Evolutionary conservation across 192 early-diverging fungal genomes (phyloP).

Genomic region (Mortierella alpina): DNA sequence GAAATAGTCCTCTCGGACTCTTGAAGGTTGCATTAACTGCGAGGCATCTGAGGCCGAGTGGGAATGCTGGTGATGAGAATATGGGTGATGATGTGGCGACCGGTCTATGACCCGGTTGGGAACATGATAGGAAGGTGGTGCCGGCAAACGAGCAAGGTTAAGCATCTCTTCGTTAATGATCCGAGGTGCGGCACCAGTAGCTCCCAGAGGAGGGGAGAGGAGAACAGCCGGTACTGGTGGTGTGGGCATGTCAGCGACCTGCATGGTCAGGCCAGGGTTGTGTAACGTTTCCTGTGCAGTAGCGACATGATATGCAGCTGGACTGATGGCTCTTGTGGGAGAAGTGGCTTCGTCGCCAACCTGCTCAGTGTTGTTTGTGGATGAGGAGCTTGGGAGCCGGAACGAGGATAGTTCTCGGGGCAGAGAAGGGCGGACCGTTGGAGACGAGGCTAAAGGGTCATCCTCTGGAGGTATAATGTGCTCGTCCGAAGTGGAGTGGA

Average conservation of each 20-base stretch:
- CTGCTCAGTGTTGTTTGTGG: too few relatives aligned
- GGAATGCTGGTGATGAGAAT: conserved; percentile 8
- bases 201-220: background rate
- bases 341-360: too few relatives aligned
- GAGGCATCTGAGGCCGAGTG: conserved; percentile 4
- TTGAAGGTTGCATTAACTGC: background rate
- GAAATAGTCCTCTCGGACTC: conserved; percentile 28
- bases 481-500: conserved; percentile 20
- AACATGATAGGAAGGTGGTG: conserved; percentile 43
- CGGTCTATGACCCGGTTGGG: conserved; percentile 31
- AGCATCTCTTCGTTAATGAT: conserved; percentile 19
- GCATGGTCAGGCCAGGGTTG: background rate
- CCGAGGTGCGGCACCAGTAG: background rate
- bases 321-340: background rate
- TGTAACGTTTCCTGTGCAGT: too few relatives aligned
- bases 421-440: background rate
- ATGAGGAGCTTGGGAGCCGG: background rate
- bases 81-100: conserved; percentile 16
- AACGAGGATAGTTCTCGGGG: background rate
- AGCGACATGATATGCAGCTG: background rate
- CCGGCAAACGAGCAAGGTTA: conserved; percentile 17
- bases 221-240: background rate
- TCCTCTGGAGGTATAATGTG: conserved; percentile 19
- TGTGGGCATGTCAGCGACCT: background rate
- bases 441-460: conserved; percentile 12